Base-by-base conservation (phyloP, 2,329 filamentous ascomycete species). In the Penicillium capsulatum region DNA sequence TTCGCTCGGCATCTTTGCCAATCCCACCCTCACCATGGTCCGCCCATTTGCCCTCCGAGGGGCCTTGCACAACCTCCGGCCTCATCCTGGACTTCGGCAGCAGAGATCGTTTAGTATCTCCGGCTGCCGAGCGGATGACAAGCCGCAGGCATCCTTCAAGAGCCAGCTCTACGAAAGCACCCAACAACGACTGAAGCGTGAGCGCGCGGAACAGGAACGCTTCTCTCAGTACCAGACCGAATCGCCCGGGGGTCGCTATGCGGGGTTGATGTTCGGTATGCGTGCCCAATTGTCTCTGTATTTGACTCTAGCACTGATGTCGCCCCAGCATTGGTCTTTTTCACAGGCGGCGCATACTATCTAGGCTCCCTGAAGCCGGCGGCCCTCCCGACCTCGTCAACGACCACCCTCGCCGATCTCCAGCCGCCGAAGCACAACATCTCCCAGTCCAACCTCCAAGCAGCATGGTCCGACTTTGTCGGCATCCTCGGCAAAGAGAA, bases 101-200 rank as follows among this genome's bases (percentile, higher is more conserved):
- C 38, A 41, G n/a, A 45, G 59, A 33, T 33, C 45, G 7, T 57
- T 62, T 29, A 48, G 45, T 9, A 39, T 34, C 7, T 59, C 41
- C 10, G 48, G 40, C 13, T 45, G 24, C 33, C 44, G 20, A 28
- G 50, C 51, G 28, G 55, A 59, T 29, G 56, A 64, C 22, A 59
- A 62, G 36, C 48, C 45, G 17, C 66, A 67, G 24, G 55, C 65
- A 42, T 71, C 74, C 1, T 83, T 83, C 65, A 75, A 78, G 55
- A 70, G 72, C 22, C 79, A 83, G 57, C 53, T 83, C 31, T 81
- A 79, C 47, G 75, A 81, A 55, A 81, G 76, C 48, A 80, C 79
- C 10, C 65, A 72, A 28, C 70, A 77, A 52, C 71, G 80, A 30
- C 57, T 83, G 44, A 67, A 76, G 57, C 70, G 74, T 34, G 80